Evolutionary conservation across 129 eudicot species (phyloP), one percentile per base, ranked within the genome.

Genomic region (Dittrichia graveolens): DNA sequence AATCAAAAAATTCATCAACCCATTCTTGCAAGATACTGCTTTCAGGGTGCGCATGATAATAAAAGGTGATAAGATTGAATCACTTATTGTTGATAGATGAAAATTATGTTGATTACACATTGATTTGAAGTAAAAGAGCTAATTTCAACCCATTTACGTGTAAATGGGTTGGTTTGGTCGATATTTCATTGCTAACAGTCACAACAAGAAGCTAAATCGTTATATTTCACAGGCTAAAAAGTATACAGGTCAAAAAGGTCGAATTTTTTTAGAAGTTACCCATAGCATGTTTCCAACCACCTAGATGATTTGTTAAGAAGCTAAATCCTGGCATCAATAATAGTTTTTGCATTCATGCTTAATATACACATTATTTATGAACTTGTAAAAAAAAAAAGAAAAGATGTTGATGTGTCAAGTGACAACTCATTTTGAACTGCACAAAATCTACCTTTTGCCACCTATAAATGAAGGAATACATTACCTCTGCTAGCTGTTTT

Each of bases 401-500:
- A 45, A 8, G 4, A 4, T 48, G 8, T 66, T 66, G 72, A 39
- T 2, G 10, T 13, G 49, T 37, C 62, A 39, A 49, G 2, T 14
- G 0, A 43, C 47, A 5, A 57, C 63, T 31, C 7, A 7, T 31
- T 59, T 24, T 58, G 63, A 24, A 7, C 44, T 9, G 11, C 64
- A 37, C 46, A 62, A 40, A 15, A 6, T 14, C 3, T 6, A 15
- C 53, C 16, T 14, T 64, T 64, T 18, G 16, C 65, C 65, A 67
- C 34, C 34, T 48, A 54, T 3, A 1, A 5, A 45, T 41, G 1
- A 37, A 40, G 54, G 16, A 31, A 14, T 52, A 73, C 15, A 5
- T 67, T 89, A 93, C 98, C 96, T 84, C 98, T 10, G 87, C 42
- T 14, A 93, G 78, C 77, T 87, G 95, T 78, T 93, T 93, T 47